phyloP scores from a whole-genome alignment of 2,329 filamentous ascomycete genomes.

The Sphaerulina populicola region DNA sequence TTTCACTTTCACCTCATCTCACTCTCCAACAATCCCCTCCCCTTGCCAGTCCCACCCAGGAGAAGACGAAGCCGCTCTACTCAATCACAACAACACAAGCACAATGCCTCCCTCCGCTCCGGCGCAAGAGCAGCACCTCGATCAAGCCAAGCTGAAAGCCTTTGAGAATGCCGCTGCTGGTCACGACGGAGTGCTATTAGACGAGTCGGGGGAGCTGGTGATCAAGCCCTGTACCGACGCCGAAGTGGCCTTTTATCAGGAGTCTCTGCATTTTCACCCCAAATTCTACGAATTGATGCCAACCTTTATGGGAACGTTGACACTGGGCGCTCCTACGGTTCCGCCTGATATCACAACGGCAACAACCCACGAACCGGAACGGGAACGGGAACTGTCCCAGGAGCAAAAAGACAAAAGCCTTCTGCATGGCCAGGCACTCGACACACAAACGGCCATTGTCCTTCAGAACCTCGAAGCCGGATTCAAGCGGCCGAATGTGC shows the following conservation, averaged over 20 bases:
- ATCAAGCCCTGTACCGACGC: conserved; percentile 85
- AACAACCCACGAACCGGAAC: neutral
- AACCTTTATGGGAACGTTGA: conserved; percentile 70
- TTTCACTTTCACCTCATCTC: conserved; percentile 3
- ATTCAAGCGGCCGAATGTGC: conserved; percentile 76
- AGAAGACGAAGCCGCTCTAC: conserved; percentile 9
- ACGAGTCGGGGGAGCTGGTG: conserved; percentile 72
- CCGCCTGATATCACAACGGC: conserved; percentile 18
- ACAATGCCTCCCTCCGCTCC: conserved; percentile 4
- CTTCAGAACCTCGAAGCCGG: conserved; percentile 75
- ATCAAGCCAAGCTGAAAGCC: conserved; percentile 54
- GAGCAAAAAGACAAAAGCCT: conserved; percentile 32
- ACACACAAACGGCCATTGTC: conserved; percentile 71
- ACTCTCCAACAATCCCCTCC: conserved; percentile 1
- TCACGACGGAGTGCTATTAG: conserved; percentile 83
- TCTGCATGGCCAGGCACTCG: conserved; percentile 56
- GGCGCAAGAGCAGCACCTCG: conserved; percentile 39
- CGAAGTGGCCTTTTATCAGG: conserved; percentile 87
- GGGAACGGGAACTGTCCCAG: conserved; percentile 20
- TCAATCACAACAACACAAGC: neutral
- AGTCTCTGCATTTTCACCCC: conserved; percentile 55
- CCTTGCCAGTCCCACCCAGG: conserved; percentile 4
- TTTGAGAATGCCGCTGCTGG: conserved; percentile 74
- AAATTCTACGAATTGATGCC: conserved; percentile 76
- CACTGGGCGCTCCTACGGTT: conserved; percentile 48